Conservation (phyloP, 164 flowering plant genomes). For the Dillenia turbinata region DNA sequence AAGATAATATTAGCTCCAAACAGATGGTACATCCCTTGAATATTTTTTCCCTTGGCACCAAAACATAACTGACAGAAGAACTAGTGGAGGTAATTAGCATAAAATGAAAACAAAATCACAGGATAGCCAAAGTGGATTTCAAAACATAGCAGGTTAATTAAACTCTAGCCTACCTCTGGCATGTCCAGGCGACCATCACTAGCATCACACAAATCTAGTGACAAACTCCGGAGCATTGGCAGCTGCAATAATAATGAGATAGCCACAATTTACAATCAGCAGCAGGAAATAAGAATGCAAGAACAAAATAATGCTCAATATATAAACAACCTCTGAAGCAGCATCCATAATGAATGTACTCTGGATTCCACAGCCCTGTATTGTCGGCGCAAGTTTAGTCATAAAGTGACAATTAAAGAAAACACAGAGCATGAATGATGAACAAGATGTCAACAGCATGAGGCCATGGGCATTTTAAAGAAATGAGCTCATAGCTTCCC, state of each 20-base stretch:
- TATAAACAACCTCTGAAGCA: conserved; percentile 44
- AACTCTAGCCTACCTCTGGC: conserved; percentile 48
- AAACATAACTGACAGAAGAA: too few relatives aligned
- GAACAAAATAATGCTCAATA: not conserved
- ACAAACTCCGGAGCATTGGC: conserved; percentile 70
- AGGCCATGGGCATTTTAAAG: not conserved
- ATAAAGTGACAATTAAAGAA: not conserved
- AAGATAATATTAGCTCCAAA: not conserved
- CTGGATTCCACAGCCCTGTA: conserved; percentile 64
- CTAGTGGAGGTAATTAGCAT: too few relatives aligned
- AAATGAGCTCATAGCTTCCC: not conserved
- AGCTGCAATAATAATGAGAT: conserved; percentile 30
- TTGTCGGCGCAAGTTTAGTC: not conserved
- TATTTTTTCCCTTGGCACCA: not conserved
- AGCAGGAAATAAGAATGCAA: not conserved
- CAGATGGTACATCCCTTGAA: not conserved
- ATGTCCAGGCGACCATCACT: conserved; percentile 52
- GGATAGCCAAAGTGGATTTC: too few relatives aligned
- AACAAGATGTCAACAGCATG: not conserved
- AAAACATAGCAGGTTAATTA: too few relatives aligned
- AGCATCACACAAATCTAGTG: conserved; percentile 76
- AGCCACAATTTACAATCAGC: not conserved
- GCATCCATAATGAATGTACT: conserved; percentile 52
- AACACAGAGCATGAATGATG: not conserved
- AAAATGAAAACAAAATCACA: too few relatives aligned